phyloP scores from a whole-genome alignment of 352 stramenopile species.

The Phytophthora cryptogea region DNA sequence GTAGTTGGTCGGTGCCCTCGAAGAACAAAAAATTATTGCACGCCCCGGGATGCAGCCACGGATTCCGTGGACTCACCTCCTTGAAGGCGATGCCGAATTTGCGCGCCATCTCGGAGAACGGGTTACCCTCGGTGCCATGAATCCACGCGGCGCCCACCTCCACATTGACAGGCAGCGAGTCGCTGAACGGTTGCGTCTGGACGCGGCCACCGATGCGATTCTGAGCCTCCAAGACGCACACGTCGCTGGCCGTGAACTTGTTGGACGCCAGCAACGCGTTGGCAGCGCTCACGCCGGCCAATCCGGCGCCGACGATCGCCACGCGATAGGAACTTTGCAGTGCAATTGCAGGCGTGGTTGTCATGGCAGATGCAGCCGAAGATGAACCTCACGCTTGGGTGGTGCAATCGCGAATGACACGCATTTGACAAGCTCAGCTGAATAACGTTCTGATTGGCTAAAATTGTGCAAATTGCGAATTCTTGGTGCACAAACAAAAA shows the following conservation, averaged over 20 bases:
- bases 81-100: conserved; percentile 56
- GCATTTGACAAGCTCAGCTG: no score
- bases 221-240: conserved; percentile 57
- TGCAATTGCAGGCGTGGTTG: neutral
- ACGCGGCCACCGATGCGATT: conserved; percentile 59
- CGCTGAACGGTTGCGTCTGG: conserved; percentile 54
- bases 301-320: conserved; percentile 51
- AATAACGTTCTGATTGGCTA: no score
- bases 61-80: conserved; percentile 59
- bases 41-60: conserved; percentile 61
- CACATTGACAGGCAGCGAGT: conserved; percentile 45
- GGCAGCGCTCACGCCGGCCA: conserved; percentile 52
- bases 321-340: conserved; percentile 36
- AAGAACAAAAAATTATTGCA: conserved; percentile 54
- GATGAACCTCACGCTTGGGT: no score
- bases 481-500: no score
- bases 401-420: neutral
- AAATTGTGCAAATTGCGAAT: neutral
- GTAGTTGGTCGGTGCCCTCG: conserved; percentile 34
- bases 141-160: conserved; percentile 72
- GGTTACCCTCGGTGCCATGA: conserved; percentile 51
- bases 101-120: conserved; percentile 41
- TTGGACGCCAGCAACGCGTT: conserved; percentile 45
- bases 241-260: conserved; percentile 32
- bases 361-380: neutral